phyloP scores from a whole-genome alignment of 805 yeast genomes.

The Kodamaea kaohsiungensis region DNA sequence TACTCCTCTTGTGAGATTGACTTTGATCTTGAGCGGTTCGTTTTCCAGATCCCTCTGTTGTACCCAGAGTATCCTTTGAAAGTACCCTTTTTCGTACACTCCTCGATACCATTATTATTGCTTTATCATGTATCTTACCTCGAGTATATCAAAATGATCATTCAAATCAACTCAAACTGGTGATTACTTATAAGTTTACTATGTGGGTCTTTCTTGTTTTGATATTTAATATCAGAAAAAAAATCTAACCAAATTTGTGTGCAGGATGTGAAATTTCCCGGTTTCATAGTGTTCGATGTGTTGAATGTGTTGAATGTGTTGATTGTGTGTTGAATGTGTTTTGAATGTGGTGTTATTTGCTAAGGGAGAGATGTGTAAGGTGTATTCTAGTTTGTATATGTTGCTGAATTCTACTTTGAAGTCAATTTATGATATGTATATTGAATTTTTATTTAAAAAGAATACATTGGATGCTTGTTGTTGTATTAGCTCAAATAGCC shows the following conservation, averaged over 20 bases:
- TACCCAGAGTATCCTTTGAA: slow-evolving; percentile 1
- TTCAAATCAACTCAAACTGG: background rate
- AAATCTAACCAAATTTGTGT: background rate
- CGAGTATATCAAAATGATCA: background rate
- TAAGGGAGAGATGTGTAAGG: no score
- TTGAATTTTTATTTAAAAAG: background rate
- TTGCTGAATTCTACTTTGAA: no score
- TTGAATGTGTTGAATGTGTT: no score
- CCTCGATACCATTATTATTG: slow-evolving; percentile 8
- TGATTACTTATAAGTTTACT: background rate
- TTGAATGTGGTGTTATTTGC: no score
- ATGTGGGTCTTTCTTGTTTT: slow-evolving; percentile 2
- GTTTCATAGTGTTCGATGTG: no score
- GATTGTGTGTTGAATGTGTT: no score
- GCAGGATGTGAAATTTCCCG: slow-evolving; percentile 3
- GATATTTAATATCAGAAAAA: slow-evolving; percentile 6
- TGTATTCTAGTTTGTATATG: no score
- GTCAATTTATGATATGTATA: background rate
- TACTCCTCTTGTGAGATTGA: background rate
- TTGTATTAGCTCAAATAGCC: background rate
- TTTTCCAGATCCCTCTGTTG: slow-evolving; percentile 2
- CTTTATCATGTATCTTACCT: background rate
- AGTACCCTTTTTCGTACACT: slow-evolving; percentile 11
- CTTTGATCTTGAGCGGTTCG: slow-evolving; percentile 1
- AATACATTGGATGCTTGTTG: background rate